Evolutionary conservation across 179 eudicot species (phyloP).

Genomic region (Vitellaria paradoxa): DNA sequence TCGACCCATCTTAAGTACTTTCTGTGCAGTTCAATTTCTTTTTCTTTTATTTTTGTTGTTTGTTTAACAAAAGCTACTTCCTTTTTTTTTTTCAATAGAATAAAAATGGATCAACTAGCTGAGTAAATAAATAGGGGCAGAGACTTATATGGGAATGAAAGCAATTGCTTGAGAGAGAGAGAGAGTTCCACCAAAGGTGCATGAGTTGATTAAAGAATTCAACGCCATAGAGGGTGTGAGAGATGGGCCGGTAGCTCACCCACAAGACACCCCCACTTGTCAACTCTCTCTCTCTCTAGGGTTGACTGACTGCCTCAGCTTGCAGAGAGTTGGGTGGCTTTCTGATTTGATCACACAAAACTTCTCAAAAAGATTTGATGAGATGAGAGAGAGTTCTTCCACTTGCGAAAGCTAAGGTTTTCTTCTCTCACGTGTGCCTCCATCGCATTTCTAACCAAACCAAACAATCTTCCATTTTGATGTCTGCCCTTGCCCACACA

Average conservation of each 20-base stretch:
- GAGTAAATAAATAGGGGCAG: constrained; percentile 23
- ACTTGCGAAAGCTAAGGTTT: constrained; percentile 23
- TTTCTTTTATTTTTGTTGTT: not conserved
- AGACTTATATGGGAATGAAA: not conserved
- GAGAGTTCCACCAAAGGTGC: constrained; percentile 53
- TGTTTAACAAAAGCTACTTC: not conserved
- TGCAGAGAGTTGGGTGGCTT: constrained; percentile 14
- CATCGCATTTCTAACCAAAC: too few relatives aligned
- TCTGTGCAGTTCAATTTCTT: not conserved
- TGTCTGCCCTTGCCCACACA: too few relatives aligned
- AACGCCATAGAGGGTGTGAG: constrained; percentile 92
- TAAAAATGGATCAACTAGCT: not conserved
- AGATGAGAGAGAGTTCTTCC: not conserved
- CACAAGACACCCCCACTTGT: constrained; percentile 45
- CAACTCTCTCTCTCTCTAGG: constrained; percentile 31
- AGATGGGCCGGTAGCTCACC: constrained; percentile 82
- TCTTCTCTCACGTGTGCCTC: not conserved
- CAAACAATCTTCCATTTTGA: too few relatives aligned
- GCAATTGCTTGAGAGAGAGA: constrained; percentile 5
- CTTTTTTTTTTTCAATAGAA: not conserved
- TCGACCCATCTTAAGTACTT: constrained; percentile 53
- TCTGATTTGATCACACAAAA: constrained; percentile 22
- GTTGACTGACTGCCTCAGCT: not conserved
- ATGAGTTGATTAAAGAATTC: constrained; percentile 89
- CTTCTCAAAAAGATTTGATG: not conserved